Percentiles rank a stretch among this genome's conserved stretches.
Evolutionary conservation across 2,329 filamentous ascomycete species (phyloP).

Genomic region (Lojkania enalia): DNA sequence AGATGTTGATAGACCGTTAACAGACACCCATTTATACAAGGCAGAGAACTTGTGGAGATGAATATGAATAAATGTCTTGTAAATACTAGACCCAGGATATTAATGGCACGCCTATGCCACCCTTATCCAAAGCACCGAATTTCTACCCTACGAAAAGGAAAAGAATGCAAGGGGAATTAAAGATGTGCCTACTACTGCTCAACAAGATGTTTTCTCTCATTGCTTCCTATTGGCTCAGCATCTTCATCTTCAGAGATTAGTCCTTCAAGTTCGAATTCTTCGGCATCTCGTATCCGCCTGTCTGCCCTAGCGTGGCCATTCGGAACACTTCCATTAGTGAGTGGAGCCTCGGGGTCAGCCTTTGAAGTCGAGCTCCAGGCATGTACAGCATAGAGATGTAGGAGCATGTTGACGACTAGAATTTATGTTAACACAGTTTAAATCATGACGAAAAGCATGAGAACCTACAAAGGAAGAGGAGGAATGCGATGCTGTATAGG

Average conservation of each 20-base stretch:
- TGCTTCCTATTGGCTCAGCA: constrained; percentile 33
- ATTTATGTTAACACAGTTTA: constrained; percentile 15
- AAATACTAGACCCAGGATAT: too few species aligned
- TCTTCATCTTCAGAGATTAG: constrained; percentile 88
- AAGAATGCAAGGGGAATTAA: neutral
- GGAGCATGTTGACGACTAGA: constrained; percentile 76
- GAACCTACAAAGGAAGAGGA: constrained; percentile 79
- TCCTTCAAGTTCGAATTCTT: constrained; percentile 92
- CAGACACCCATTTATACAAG: too few species aligned
- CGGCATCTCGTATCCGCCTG: constrained; percentile 71
- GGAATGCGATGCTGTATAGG: constrained; percentile 84
- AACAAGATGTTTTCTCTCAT: constrained; percentile 27
- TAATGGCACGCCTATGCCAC: too few species aligned
- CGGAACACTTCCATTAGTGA: constrained; percentile 23
- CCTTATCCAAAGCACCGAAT: neutral
- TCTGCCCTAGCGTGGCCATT: constrained; percentile 54
- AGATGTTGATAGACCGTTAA: too few species aligned
- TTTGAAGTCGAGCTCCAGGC: constrained; percentile 49
- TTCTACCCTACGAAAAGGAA: neutral
- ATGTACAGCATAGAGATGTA: constrained; percentile 77
- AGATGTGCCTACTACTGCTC: constrained; percentile 16
- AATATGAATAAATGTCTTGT: too few species aligned
- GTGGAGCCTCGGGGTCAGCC: constrained; percentile 41
- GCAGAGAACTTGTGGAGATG: too few species aligned
- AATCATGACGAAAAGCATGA: constrained; percentile 7